Conservation (phyloP, 2,329 filamentous ascomycete species). For the Chaetomiaceae sp. region DNA sequence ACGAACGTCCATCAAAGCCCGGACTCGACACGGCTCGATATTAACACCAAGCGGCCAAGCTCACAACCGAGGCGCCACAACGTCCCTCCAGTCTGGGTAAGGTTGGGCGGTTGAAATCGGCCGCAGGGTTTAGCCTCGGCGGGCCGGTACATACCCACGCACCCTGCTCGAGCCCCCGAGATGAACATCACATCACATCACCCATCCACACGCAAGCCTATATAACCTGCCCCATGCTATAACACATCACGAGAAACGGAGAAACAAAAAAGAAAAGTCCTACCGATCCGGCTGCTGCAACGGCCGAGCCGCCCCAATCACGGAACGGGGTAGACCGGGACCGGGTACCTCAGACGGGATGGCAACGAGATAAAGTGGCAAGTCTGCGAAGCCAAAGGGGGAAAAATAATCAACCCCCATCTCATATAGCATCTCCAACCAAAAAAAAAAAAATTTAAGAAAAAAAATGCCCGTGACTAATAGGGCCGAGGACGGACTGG, state of each 20-base stretch:
- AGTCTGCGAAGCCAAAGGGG: no score
- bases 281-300: no score
- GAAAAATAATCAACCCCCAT: no score
- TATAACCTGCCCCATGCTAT: no score
- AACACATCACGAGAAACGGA: neutral
- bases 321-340: no score
- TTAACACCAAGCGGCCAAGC: constrained; percentile 6
- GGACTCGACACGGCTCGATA: neutral
- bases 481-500: no score
- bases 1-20: neutral
- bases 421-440: no score
- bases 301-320: constrained; percentile 6
- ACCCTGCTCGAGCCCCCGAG: neutral
- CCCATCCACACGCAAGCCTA: neutral
- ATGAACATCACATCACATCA: neutral
- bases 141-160: constrained; percentile 1
- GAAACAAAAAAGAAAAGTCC: no score
- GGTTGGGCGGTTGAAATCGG: constrained; percentile 11
- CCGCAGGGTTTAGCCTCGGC: constrained; percentile 3
- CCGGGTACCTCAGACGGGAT: no score
- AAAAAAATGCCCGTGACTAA: no score
- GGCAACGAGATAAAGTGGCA: no score
- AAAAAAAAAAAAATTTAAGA: no score
- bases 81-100: constrained; percentile 20
- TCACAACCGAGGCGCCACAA: constrained; percentile 12